Percentiles rank a stretch among this genome's conserved stretches.
Conservation (phyloP, 768 basidiomycete genomes). For the Amanita fuliginea region DNA sequence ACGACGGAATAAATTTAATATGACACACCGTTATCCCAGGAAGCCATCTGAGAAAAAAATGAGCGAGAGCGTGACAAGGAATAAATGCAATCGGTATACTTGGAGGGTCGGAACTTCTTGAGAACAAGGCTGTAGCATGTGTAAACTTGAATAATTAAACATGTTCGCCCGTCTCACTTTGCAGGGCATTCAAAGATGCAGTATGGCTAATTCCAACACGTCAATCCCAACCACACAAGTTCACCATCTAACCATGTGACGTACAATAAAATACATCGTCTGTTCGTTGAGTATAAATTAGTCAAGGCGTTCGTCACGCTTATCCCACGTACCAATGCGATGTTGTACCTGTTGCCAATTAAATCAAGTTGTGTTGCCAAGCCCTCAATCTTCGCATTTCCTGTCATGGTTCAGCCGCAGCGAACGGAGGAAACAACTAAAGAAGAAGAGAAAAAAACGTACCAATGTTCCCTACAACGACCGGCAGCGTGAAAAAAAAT, state of each 20-base stretch:
- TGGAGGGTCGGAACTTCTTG: conserved; percentile 54
- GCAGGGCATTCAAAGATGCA: conserved; percentile 61
- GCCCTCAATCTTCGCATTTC: conserved; percentile 61
- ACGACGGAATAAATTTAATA: background rate
- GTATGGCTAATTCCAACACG: conserved; percentile 25
- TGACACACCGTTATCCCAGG: conserved; percentile 48
- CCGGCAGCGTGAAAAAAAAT: background rate
- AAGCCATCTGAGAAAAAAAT: conserved; percentile 34
- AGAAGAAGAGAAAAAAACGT: conserved; percentile 3
- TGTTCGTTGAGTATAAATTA: conserved; percentile 14
- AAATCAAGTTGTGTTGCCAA: conserved; percentile 44
- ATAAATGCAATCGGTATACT: conserved; percentile 16
- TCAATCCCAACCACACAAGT: too few species aligned
- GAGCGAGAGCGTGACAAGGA: background rate
- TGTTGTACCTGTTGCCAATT: conserved; percentile 50
- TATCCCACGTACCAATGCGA: conserved; percentile 38
- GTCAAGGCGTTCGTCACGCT: background rate
- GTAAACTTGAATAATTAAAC: conserved; percentile 6
- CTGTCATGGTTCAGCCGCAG: conserved; percentile 14
- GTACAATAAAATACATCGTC: conserved; percentile 65
- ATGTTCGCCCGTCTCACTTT: conserved; percentile 31
- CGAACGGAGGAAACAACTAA: background rate
- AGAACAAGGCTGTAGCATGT: conserved; percentile 33
- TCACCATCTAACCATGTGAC: conserved; percentile 11
- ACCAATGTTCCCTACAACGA: conserved; percentile 44